A percentile compares a stretch with the other conserved stretches of the same genome.
Conservation (phyloP, 176 grass and related monocot genomes). For the Musa beccarii region DNA sequence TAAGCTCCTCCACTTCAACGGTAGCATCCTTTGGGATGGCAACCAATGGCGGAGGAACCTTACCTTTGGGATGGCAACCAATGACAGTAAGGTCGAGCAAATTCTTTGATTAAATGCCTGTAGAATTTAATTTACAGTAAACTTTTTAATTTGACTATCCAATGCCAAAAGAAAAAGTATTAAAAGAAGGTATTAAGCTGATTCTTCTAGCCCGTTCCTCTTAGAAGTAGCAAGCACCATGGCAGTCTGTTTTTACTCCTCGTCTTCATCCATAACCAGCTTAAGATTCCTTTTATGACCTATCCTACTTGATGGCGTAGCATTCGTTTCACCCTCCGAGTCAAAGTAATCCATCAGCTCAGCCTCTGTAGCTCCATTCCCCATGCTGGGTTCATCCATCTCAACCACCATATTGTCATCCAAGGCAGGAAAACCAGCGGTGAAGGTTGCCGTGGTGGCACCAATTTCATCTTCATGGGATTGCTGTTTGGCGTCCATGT, state of each 20-base stretch:
- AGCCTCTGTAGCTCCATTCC: background rate
- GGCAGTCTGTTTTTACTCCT: background rate
- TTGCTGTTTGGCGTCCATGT: slow-evolving; percentile 28
- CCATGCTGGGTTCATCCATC: slow-evolving; percentile 22
- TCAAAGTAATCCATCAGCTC: slow-evolving; percentile 23
- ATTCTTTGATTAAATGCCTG: too few species aligned
- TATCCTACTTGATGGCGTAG: slow-evolving; percentile 17
- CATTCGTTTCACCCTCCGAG: slow-evolving; percentile 23
- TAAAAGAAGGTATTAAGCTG: too few species aligned
- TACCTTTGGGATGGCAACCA: too few species aligned
- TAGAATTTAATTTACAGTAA: too few species aligned
- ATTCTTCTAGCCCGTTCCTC: too few species aligned
- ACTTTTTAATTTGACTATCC: too few species aligned
- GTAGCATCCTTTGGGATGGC: too few species aligned
- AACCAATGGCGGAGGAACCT: too few species aligned
- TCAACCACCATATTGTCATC: slow-evolving; percentile 40
- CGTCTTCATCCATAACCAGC: slow-evolving; percentile 55
- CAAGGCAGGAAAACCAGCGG: background rate
- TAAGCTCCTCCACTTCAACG: too few species aligned
- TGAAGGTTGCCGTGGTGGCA: background rate
- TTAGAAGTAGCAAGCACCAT: too few species aligned
- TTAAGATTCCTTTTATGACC: slow-evolving; percentile 53
- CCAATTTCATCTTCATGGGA: slow-evolving; percentile 23
- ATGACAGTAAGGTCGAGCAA: too few species aligned
- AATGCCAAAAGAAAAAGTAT: too few species aligned